Evolutionary conservation across 73 alveolate genomes (phyloP).

Genomic region (Blepharisma stoltei): DNA sequence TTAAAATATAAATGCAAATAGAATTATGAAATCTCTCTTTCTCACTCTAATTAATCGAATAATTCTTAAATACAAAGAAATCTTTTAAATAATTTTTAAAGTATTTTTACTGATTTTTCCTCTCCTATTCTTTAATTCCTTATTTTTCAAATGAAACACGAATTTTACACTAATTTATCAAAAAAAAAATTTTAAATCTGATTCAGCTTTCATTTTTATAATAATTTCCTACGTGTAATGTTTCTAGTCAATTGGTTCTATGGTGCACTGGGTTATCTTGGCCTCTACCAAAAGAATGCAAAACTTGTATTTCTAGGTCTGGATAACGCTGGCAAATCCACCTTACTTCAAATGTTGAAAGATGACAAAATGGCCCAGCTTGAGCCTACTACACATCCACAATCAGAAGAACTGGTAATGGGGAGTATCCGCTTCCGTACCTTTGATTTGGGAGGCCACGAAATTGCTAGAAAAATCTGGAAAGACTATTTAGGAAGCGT

Average conservation of each 20-base stretch:
- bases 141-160: too few relatives aligned
- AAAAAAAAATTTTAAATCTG: too few relatives aligned
- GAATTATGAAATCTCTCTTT: too few relatives aligned
- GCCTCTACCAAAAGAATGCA: slow-evolving; percentile 95
- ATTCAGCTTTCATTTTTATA: too few relatives aligned
- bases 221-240: slow-evolving; percentile 40
- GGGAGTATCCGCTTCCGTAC: slow-evolving; percentile 97
- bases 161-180: too few relatives aligned
- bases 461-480: slow-evolving; percentile 96
- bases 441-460: slow-evolving; percentile 99
- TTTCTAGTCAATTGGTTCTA: slow-evolving; percentile 79
- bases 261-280: slow-evolving; percentile 76
- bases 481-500: slow-evolving; percentile 95
- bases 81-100: too few relatives aligned
- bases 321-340: slow-evolving; percentile 86
- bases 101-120: too few relatives aligned
- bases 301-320: slow-evolving; percentile 91
- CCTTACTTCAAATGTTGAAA: slow-evolving; percentile 93
- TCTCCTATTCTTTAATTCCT: too few relatives aligned
- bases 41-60: too few relatives aligned
- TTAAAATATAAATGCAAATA: too few relatives aligned
- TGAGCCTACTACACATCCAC: slow-evolving; percentile 98
- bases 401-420: slow-evolving; percentile 96
- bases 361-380: slow-evolving; percentile 96
- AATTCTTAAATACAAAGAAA: too few relatives aligned